These are phyloP conservation scores for Xerocomellus chrysenteron DNA, from an alignment of 768 basidiomycete genomes.

Conservation along the genomic window DNA sequence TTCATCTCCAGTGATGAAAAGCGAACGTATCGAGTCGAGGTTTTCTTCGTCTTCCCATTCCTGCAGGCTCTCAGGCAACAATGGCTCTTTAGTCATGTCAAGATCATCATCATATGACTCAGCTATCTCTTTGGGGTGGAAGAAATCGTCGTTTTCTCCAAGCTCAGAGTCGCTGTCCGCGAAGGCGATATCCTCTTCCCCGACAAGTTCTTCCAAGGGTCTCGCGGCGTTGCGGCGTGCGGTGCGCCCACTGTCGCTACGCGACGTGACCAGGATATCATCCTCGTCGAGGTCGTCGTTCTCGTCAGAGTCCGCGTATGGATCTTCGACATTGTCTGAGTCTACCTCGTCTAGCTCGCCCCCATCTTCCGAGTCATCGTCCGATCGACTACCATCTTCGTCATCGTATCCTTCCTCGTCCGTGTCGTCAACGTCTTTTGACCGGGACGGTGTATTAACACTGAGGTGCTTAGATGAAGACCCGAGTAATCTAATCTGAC, in stretches of 20 bases:
- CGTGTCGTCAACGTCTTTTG: conserved; percentile 36
- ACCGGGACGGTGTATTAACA: conserved; percentile 33
- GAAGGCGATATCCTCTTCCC: conserved; percentile 52
- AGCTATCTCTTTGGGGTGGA: conserved; percentile 50
- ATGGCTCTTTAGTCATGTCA: conserved; percentile 67
- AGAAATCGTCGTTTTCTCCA: conserved; percentile 67
- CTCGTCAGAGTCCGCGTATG: neutral
- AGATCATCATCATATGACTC: conserved; percentile 46
- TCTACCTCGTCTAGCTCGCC: neutral
- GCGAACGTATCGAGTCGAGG: conserved; percentile 78
- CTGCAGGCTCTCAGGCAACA: conserved; percentile 51
- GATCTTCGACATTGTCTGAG: conserved; percentile 1
- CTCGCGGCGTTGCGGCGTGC: conserved; percentile 42
- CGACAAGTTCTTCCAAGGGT: conserved; percentile 38
- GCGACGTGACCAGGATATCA: neutral
- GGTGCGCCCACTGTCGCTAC: conserved; percentile 49
- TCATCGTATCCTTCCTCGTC: conserved; percentile 31
- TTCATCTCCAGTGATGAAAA: conserved; percentile 84
- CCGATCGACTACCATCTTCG: conserved; percentile 13
- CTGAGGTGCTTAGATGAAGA: conserved; percentile 73
- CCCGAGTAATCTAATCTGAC: conserved; percentile 81
- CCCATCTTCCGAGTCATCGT: conserved; percentile 14
- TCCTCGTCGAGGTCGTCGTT: conserved; percentile 5
- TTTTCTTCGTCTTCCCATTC: conserved; percentile 85
- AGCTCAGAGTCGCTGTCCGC: conserved; percentile 80